Base-by-base conservation (phyloP, 495 filamentous ascomycete species). In the Neurospora tetrasperma region DNA sequence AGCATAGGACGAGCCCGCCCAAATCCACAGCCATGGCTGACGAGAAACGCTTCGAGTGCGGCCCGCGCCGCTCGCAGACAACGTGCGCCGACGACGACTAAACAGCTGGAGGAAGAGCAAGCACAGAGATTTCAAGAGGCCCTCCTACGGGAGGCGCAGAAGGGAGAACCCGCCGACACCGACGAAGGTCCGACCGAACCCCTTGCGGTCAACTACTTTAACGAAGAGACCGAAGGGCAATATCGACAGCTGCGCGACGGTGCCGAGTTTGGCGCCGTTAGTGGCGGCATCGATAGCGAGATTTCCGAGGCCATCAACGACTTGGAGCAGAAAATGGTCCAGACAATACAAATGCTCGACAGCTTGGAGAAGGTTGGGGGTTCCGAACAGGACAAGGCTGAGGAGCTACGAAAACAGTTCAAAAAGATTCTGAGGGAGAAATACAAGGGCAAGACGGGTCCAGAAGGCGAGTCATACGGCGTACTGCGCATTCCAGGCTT, bases 271-370 rank as follows among this genome's bases (percentile, higher is more conserved):
- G 69, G 77, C 66, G 86, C 85, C 16, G 78, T 78, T 27, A 69
- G 75, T 71, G 86, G 87, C 35, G 83, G 80, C 31, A 81, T 86
- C 70, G 79, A 85, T 23, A 76, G 82, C 73, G 81, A 82, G 38
- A 70, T 80, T 18, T 73, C 73, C 38, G 81, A 85, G 42, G 80
- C 83, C 69, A 84, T 85, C 48, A 77, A 81, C 70, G 74, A 85
- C 73, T 75, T 91, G 42, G 87, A 91, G 73, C 76, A 84, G 71
- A 84, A 91, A 74, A 82, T 92, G 72, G 79, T 86, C 35, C 74
- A 77, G 72, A 82, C 72, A 39, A 83, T 79, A 1, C 73, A 76
- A 27, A 79, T 82, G 72, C 76, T 82, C 39, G 75, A 83, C 70
- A 73, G 74, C 38, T 78, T 85, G 73, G 78, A 83, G 73, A 75